Conservation (phyloP, 345 rosid species). For the Eucalyptus shirleyi region DNA sequence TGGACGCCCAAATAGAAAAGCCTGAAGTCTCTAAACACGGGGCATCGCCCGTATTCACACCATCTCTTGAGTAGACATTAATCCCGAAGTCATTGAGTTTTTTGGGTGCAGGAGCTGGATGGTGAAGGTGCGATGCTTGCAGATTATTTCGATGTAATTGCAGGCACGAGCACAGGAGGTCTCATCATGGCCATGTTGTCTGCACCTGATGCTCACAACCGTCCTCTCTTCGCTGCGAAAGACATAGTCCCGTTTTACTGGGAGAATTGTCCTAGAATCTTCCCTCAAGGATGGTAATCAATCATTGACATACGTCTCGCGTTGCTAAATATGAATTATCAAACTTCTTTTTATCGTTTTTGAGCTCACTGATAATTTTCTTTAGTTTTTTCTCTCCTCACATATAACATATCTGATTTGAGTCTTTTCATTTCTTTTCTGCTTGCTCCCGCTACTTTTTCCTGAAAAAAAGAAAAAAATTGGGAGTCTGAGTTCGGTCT, state of each 20-base stretch:
- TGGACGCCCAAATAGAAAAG: too few species aligned
- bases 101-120: not conserved
- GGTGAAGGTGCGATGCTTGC: not conserved
- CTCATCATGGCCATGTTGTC: not conserved
- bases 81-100: slow-evolving; percentile 45
- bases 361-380: not conserved
- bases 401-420: not conserved
- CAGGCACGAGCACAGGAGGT: not conserved
- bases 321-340: not conserved
- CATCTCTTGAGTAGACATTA: slow-evolving; percentile 27
- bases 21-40: not conserved
- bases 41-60: slow-evolving; percentile 32
- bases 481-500: slow-evolving; percentile 5
- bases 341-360: not conserved
- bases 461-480: not conserved
- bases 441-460: not conserved
- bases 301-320: not conserved
- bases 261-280: slow-evolving; percentile 42
- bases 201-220: not conserved
- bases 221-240: not conserved
- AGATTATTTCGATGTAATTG: not conserved
- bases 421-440: not conserved
- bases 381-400: too few species aligned
- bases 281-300: slow-evolving; percentile 40
- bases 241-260: slow-evolving; percentile 15